These are phyloP conservation scores for Cyclotella atomus DNA, from an alignment of 108 stramenopile genomes.

Conservation along the genomic window DNA sequence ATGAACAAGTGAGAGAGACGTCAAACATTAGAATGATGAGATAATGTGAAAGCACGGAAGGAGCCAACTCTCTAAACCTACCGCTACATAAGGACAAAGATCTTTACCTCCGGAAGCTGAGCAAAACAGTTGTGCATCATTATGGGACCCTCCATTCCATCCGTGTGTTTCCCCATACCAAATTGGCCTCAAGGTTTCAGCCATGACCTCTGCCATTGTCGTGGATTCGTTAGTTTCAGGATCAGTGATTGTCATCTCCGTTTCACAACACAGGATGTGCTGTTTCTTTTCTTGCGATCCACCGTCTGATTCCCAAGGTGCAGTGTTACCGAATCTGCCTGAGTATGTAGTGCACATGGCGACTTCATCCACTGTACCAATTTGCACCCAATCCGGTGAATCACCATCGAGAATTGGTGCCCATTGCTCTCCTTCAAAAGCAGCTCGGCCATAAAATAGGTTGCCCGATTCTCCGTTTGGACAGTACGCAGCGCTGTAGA, in stretches of 20 bases:
- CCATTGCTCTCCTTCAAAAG: constrained; percentile 40
- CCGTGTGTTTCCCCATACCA: constrained; percentile 43
- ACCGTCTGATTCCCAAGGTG: constrained; percentile 19
- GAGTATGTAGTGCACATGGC: constrained; percentile 9
- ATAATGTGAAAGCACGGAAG: no score
- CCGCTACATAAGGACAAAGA: constrained; percentile 31
- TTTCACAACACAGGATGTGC: constrained; percentile 33
- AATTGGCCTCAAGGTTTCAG: not conserved
- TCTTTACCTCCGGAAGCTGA: constrained; percentile 13
- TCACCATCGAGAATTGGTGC: constrained; percentile 4
- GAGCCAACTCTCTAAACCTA: not conserved
- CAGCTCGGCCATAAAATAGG: constrained; percentile 14
- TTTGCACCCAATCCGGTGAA: constrained; percentile 23
- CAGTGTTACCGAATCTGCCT: not conserved
- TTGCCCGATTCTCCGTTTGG: constrained; percentile 9
- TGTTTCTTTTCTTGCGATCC: constrained; percentile 22
- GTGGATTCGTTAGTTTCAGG: not conserved
- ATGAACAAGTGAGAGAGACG: not conserved
- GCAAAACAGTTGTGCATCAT: constrained; percentile 30
- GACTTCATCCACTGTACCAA: constrained; percentile 3
- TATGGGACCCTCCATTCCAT: constrained; percentile 35
- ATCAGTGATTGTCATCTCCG: not conserved
- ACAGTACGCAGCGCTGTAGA: constrained; percentile 24
- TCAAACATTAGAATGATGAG: not conserved
- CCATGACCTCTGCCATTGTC: not conserved